A percentile compares a stretch with the other conserved stretches of the same genome.
Conservation (phyloP, 2,329 filamentous ascomycete species). For the Ceratocystis albifundus region DNA sequence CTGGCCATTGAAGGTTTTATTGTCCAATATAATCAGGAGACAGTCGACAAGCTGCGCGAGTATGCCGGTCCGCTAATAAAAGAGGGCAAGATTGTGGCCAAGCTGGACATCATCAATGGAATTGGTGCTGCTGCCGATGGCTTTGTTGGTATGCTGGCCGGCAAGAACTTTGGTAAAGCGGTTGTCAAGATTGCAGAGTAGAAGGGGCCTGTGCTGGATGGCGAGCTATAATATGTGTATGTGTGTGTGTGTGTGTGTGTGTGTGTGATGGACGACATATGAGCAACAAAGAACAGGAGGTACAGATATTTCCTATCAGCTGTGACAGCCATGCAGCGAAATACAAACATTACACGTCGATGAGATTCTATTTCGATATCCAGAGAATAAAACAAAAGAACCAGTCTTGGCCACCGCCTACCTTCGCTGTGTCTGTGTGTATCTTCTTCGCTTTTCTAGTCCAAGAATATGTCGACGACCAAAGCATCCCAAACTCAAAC, state of each 20-base stretch:
- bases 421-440: background rate
- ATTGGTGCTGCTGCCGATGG: conserved; percentile 70
- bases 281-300: background rate
- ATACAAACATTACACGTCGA: background rate
- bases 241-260: too few species aligned
- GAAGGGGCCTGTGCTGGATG: background rate
- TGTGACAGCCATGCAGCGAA: background rate
- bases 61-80: conserved; percentile 47
- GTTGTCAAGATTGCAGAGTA: conserved; percentile 49
- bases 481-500: conserved; percentile 5
- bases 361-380: background rate
- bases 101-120: conserved; percentile 56
- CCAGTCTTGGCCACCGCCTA: background rate
- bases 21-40: conserved; percentile 57
- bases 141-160: conserved; percentile 61
- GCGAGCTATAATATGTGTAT: background rate
- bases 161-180: conserved; percentile 79
- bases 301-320: background rate
- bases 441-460: background rate
- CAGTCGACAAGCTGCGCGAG: conserved; percentile 62
- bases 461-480: background rate
- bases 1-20: conserved; percentile 67
- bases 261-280: too few species aligned
- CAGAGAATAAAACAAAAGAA: background rate
- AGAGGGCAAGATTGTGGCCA: conserved; percentile 62